Evolutionary conservation across 2,329 filamentous ascomycete genomes (phyloP).

Genomic region (Ilyonectria robusta): DNA sequence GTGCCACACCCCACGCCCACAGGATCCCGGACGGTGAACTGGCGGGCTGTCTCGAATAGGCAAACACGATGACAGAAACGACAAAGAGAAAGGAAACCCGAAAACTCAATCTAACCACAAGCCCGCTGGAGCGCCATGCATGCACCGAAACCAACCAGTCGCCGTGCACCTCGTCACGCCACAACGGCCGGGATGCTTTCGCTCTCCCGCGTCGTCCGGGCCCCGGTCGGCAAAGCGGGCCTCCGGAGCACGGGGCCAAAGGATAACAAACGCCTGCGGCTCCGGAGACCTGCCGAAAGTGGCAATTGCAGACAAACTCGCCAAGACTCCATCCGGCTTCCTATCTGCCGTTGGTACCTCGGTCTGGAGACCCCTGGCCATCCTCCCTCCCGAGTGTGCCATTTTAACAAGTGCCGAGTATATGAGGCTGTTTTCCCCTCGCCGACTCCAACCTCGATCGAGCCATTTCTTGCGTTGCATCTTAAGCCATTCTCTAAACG

Average conservation of each 20-base stretch:
- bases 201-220: slow-evolving; percentile 4
- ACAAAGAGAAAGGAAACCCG: not conserved
- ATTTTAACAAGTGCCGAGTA: slow-evolving; percentile 9
- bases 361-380: slow-evolving; percentile 1
- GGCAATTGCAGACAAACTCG: not conserved
- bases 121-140: not conserved
- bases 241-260: slow-evolving; percentile 11
- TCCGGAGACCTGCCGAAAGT: slow-evolving; percentile 11
- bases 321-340: not conserved
- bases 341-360: not conserved
- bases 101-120: not conserved
- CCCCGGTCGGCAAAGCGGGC: slow-evolving; percentile 12
- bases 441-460: not conserved
- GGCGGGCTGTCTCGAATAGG: slow-evolving; percentile 4
- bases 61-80: not conserved
- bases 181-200: not conserved
- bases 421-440: not conserved
- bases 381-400: not conserved
- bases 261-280: not conserved
- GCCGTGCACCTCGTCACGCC: not conserved
- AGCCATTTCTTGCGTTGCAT: slow-evolving; percentile 17
- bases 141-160: not conserved
- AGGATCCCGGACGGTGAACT: not conserved
- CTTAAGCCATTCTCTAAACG: slow-evolving; percentile 4
- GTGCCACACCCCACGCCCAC: not conserved